Percentiles rank a stretch among this genome's conserved stretches.
These are phyloP conservation scores for Claviceps spartinae DNA, from an alignment of 2,329 filamentous ascomycete genomes.

Conservation along the genomic window DNA sequence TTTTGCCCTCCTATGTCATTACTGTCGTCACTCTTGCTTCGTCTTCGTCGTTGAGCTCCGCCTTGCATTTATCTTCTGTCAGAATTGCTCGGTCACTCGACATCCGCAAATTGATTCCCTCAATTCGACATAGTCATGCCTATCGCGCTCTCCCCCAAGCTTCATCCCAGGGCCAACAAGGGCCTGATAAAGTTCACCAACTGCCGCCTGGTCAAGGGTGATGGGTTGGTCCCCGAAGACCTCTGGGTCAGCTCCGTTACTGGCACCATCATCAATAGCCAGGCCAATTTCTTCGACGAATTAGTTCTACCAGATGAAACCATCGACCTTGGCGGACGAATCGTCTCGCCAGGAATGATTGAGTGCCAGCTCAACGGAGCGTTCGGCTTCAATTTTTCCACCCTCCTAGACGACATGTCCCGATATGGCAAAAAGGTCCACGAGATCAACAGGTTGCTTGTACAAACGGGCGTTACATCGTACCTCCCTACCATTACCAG, in stretches of 20 bases:
- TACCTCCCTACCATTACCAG: constrained; percentile 80
- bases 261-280: constrained; percentile 67
- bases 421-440: constrained; percentile 61
- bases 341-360: constrained; percentile 75
- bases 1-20: not conserved
- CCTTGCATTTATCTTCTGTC: not conserved
- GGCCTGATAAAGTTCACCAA: constrained; percentile 81
- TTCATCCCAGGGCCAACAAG: constrained; percentile 20
- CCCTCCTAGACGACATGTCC: constrained; percentile 52
- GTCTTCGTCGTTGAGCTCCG: not conserved
- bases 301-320: constrained; percentile 56
- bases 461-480: constrained; percentile 72
- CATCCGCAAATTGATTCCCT: not conserved
- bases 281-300: constrained; percentile 54
- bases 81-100: not conserved
- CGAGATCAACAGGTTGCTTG: constrained; percentile 56
- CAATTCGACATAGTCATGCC: constrained; percentile 26
- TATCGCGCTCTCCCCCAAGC: constrained; percentile 27
- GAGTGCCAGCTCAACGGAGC: constrained; percentile 88
- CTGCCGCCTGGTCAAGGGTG: constrained; percentile 60
- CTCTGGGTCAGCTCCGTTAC: constrained; percentile 77
- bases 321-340: constrained; percentile 69
- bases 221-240: constrained; percentile 58
- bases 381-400: constrained; percentile 86
- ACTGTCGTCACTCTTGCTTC: not conserved